phyloP scores from a whole-genome alignment of 2,329 filamentous ascomycete species.

The Exophiala sp. region DNA sequence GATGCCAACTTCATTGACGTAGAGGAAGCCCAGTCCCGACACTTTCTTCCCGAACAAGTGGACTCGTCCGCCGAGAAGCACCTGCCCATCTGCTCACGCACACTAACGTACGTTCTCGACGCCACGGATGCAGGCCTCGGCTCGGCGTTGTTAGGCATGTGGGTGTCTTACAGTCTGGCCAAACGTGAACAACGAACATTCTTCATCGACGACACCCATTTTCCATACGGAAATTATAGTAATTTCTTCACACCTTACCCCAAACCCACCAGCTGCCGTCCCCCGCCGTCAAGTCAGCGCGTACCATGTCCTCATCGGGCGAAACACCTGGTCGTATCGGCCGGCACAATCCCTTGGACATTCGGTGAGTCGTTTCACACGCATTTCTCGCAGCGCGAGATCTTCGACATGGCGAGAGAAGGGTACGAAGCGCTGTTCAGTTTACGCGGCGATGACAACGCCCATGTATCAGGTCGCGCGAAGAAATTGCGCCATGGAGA shows the following conservation, averaged over 20 bases:
- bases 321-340: constrained; percentile 69
- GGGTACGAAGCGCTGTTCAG: constrained; percentile 73
- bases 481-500: constrained; percentile 47
- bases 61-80: constrained; percentile 19
- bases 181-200: constrained; percentile 70
- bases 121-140: constrained; percentile 72
- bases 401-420: constrained; percentile 64
- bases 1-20: constrained; percentile 74
- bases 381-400: constrained; percentile 55
- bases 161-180: constrained; percentile 79
- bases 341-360: constrained; percentile 61
- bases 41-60: constrained; percentile 52
- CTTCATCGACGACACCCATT: constrained; percentile 80
- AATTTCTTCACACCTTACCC: constrained; percentile 65
- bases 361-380: constrained; percentile 60
- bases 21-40: constrained; percentile 63
- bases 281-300: constrained; percentile 71
- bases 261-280: constrained; percentile 57
- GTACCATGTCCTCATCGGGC: constrained; percentile 76
- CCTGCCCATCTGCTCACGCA: constrained; percentile 60
- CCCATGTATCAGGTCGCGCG: constrained; percentile 61
- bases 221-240: constrained; percentile 74
- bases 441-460: constrained; percentile 62
- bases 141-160: constrained; percentile 71
- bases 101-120: constrained; percentile 75